Percentiles rank a stretch among this genome's conserved stretches.
Evolutionary conservation across 495 filamentous ascomycete genomes (phyloP).

Genomic region (Penicillium mononematosum): DNA sequence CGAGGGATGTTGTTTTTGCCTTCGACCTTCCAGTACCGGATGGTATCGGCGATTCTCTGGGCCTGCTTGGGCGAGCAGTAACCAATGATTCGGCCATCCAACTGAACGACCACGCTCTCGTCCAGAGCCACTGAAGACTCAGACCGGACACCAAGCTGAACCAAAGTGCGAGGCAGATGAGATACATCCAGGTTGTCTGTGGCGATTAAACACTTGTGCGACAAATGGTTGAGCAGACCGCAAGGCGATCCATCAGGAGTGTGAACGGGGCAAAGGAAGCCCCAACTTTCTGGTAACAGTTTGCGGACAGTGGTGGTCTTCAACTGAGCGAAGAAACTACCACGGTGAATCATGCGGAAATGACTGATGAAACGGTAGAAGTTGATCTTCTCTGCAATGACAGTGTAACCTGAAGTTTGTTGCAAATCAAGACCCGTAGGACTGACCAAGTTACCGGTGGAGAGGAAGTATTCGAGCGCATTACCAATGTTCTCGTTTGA

Average conservation of each 20-base stretch:
- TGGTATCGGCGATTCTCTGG: conserved; percentile 71
- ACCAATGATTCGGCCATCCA: conserved; percentile 86
- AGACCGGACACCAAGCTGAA: conserved; percentile 72
- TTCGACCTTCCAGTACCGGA: conserved; percentile 94
- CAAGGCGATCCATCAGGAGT: conserved; percentile 95
- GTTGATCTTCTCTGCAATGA: conserved; percentile 98
- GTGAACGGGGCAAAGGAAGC: conserved; percentile 94
- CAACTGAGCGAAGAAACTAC: conserved; percentile 95
- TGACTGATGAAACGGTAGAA: conserved; percentile 98
- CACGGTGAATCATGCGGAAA: conserved; percentile 98
- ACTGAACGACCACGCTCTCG: conserved; percentile 81
- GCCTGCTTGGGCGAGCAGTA: conserved; percentile 85
- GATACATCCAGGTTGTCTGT: conserved; percentile 70
- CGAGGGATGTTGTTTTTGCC: conserved; percentile 79
- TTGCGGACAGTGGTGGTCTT: conserved; percentile 98
- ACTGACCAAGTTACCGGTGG: conserved; percentile 90
- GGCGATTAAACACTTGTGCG: conserved; percentile 90
- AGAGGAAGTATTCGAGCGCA: conserved; percentile 89
- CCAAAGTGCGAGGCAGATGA: conserved; percentile 65
- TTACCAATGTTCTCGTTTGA: conserved; percentile 87
- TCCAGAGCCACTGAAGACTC: conserved; percentile 70
- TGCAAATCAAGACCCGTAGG: conserved; percentile 90
- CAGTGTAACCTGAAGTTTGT: conserved; percentile 89
- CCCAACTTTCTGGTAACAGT: conserved; percentile 94
- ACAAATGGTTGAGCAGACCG: conserved; percentile 90